phyloP scores from a whole-genome alignment of 441 rosid species.

The Syzygium malaccense region DNA sequence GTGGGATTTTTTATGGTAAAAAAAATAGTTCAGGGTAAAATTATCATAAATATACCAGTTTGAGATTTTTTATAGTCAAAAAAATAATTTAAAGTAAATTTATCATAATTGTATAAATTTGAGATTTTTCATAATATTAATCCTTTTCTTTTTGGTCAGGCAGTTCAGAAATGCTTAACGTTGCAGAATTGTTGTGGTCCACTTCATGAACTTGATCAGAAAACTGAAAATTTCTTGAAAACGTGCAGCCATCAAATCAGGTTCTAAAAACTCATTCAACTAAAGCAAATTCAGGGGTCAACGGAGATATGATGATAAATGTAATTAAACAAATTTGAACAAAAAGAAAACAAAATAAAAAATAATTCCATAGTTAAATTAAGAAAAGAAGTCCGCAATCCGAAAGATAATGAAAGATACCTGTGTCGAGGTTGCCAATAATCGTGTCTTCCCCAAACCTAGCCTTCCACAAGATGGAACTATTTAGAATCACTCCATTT shows the following conservation, averaged over 20 bases:
- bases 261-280: neutral
- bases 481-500: neutral
- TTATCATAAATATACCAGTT: too few relatives aligned
- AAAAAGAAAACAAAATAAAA: neutral
- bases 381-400: neutral
- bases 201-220: neutral
- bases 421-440: conserved; percentile 4
- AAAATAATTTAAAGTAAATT: too few relatives aligned
- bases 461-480: neutral
- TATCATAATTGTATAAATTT: too few relatives aligned
- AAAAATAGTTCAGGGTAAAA: too few relatives aligned
- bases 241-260: neutral
- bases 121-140: too few relatives aligned
- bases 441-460: conserved; percentile 1
- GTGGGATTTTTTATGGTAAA: too few relatives aligned
- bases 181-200: neutral
- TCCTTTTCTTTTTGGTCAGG: too few relatives aligned
- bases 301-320: neutral
- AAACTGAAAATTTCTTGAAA: neutral
- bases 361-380: neutral
- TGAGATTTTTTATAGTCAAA: too few relatives aligned
- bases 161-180: neutral
- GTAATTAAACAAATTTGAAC: neutral
- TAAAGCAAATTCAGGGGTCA: neutral
- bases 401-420: neutral